Evolutionary conservation across 768 basidiomycete genomes (phyloP), one percentile per base, ranked within the genome.

Genomic region (Russula ochroleuca): DNA sequence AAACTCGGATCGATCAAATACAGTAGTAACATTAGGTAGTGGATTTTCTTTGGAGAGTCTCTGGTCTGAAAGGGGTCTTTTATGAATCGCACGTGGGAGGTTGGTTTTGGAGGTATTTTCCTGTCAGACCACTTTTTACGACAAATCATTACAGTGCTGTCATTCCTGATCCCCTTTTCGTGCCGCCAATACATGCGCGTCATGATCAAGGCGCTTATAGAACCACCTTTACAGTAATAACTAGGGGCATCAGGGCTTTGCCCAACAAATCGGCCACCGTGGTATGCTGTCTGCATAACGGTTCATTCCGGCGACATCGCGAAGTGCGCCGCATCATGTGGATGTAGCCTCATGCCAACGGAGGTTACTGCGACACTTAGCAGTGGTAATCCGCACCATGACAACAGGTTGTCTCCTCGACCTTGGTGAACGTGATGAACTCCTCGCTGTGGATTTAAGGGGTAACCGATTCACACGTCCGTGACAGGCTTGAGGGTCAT

Each of bases 381-480:
- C 53, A 21, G 33, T 35, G 43, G 51, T 37, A 21, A 37, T 37
- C n/a, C 13, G 52, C 52, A 23, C 47, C 43, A 56, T 61, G 60
- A 54, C 60, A 49, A 56, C 45, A 47, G n/a, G 47, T 49, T 23
- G 61, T 41, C 9, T 43, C 19, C 9, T 43, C 21, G 23, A 25
- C 28, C 31, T 50, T 21, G 31, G 45, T 15, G 56, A 31, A 19
- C 13, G 23, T 52, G 21, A 15, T 28, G 28, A 54, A 23, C 43
- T 38, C n/a, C 9, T 14, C 45, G 21, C 8, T 10, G 43, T 21
- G 19, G 43, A n/a, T 47, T n/a, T 47, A 13, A n/a, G 11, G 43
- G 45, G 33, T 13, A 37, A 50, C 41, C 33, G 33, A 35, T 38
- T 62, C 56, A 51, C 62, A 57, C 49, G 40, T 35, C 43, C 19